A percentile compares a stretch with the other conserved stretches of the same genome.
phyloP scores from a whole-genome alignment of 202 grass and related monocot species.

The Zoysia matrella region DNA sequence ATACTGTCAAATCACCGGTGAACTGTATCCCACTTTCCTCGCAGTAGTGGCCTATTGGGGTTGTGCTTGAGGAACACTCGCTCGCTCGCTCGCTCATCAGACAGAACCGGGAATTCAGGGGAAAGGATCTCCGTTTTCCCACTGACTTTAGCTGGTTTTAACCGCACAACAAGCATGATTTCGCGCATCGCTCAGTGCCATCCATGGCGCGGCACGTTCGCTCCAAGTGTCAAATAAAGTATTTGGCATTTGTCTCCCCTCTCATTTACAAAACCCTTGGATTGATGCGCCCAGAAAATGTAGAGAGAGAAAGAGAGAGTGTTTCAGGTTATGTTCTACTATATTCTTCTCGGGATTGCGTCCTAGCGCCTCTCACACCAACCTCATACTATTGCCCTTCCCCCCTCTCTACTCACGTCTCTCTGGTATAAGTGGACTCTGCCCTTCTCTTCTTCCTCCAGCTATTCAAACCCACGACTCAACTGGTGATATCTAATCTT shows the following conservation, averaged over 20 bases:
- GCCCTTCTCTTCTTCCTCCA: constrained; percentile 43
- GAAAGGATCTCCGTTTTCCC: constrained; percentile 22
- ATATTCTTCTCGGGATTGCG: no score
- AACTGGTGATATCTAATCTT: background rate
- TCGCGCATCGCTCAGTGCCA: background rate
- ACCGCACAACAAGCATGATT: constrained; percentile 26
- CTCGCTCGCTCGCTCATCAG: background rate
- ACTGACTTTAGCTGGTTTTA: constrained; percentile 17
- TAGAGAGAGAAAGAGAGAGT: no score
- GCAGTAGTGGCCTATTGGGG: background rate
- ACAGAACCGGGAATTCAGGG: constrained; percentile 6
- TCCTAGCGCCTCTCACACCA: no score
- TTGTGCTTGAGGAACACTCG: background rate
- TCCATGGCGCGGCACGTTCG: constrained; percentile 21
- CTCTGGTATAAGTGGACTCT: constrained; percentile 66
- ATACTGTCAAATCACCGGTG: background rate
- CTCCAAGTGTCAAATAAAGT: constrained; percentile 48
- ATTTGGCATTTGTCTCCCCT: constrained; percentile 55
- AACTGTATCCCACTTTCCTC: constrained; percentile 32
- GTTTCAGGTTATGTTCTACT: no score
- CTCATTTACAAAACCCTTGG: constrained; percentile 44
- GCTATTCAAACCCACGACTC: background rate
- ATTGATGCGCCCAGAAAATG: no score
- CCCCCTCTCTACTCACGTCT: background rate
- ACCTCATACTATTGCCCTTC: no score